Percentiles rank a stretch among this genome's conserved stretches.
Evolutionary conservation across 345 rosid genomes (phyloP).

Genomic region (Raphanus raphanistrum): DNA sequence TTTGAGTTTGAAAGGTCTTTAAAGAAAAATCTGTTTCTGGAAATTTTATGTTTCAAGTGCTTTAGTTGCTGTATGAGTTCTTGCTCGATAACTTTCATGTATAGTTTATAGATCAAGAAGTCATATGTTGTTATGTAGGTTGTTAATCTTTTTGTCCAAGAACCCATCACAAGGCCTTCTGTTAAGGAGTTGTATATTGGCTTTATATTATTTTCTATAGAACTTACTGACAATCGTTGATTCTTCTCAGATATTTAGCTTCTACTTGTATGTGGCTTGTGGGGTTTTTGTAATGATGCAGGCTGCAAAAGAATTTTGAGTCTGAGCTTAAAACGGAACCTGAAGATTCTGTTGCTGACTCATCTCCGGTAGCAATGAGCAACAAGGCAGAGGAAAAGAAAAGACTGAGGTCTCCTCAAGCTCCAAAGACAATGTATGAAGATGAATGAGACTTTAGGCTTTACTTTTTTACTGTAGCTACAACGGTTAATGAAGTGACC

Average conservation of each 20-base stretch:
- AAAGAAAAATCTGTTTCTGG: not conserved
- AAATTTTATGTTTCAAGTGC: not conserved
- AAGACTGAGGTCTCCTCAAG: too few relatives aligned
- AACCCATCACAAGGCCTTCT: too few relatives aligned
- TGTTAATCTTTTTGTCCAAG: too few relatives aligned
- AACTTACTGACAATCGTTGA: not conserved
- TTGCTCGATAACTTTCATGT: too few relatives aligned
- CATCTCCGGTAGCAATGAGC: slow-evolving; percentile 45
- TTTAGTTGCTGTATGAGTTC: not conserved
- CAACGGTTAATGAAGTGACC: too few relatives aligned
- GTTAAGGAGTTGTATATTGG: too few relatives aligned
- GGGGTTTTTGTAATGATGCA: slow-evolving; percentile 38
- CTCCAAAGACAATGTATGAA: too few relatives aligned
- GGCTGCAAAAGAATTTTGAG: slow-evolving; percentile 98
- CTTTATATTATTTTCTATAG: too few relatives aligned
- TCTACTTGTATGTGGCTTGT: not conserved
- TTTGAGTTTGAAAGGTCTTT: not conserved
- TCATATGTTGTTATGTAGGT: too few relatives aligned
- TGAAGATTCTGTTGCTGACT: slow-evolving; percentile 44
- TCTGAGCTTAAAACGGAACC: slow-evolving; percentile 88
- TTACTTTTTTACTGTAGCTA: too few relatives aligned
- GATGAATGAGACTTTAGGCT: too few relatives aligned
- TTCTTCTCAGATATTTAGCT: not conserved
- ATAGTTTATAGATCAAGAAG: too few relatives aligned
- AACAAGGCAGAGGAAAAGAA: slow-evolving; percentile 55